Conservation (phyloP, 2,329 filamentous ascomycete species). For the Ceratocystis destructans region DNA sequence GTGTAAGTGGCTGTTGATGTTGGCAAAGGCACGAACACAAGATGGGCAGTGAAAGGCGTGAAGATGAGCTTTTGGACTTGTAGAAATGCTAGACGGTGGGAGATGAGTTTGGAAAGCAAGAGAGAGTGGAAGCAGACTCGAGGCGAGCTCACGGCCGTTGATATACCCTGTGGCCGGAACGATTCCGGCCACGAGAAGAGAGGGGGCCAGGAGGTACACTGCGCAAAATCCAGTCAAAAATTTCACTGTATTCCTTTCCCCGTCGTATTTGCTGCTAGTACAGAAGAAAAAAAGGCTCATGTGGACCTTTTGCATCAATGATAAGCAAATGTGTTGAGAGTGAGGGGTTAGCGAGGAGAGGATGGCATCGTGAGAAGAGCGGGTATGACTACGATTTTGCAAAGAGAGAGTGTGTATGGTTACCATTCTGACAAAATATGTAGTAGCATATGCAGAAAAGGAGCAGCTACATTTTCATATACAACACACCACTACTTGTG, state of each 20-base stretch:
- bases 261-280: background rate
- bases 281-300: conserved; percentile 10
- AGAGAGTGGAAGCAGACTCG: background rate
- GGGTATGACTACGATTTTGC: background rate
- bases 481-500: background rate
- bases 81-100: background rate
- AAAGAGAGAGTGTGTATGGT: background rate
- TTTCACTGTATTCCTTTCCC: background rate
- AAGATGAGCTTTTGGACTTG: conserved; percentile 4
- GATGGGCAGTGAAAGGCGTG: conserved; percentile 22
- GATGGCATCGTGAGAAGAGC: background rate
- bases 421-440: too few relatives aligned
- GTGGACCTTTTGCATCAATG: background rate
- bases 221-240: background rate
- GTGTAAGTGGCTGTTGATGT: conserved; percentile 14
- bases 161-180: conserved; percentile 34
- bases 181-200: conserved; percentile 17
- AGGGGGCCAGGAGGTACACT: conserved; percentile 1
- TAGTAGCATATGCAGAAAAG: background rate
- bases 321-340: background rate
- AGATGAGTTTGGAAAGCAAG: background rate
- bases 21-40: conserved; percentile 4
- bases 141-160: conserved; percentile 25
- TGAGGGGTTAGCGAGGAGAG: background rate
- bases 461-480: background rate